A percentile compares a stretch with the other conserved stretches of the same genome.
phyloP scores from a whole-genome alignment of 495 filamentous ascomycete species.

The Penicillium nucicola region DNA sequence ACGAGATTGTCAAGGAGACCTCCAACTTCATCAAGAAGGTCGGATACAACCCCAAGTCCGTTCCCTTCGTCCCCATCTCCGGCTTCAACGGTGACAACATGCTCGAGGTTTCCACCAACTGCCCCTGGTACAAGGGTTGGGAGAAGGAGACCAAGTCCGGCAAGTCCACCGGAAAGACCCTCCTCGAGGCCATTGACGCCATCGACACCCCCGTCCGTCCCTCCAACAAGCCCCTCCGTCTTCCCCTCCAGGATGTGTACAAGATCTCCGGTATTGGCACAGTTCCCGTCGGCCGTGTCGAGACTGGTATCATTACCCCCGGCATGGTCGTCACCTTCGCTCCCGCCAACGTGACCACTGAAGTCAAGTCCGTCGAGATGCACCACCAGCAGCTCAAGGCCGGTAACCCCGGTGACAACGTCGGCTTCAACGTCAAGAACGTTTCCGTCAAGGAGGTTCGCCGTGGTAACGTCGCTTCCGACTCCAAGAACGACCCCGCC shows the following conservation, averaged over 20 bases:
- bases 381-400: slow-evolving; percentile 98
- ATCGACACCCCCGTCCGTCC: slow-evolving; percentile 88
- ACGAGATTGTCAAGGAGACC: slow-evolving; percentile 99
- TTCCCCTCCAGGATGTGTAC: slow-evolving; percentile 99
- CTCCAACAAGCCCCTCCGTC: slow-evolving; percentile 91
- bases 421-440: slow-evolving; percentile 99
- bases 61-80: slow-evolving; percentile 99
- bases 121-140: slow-evolving; percentile 99
- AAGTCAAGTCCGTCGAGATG: slow-evolving; percentile 99
- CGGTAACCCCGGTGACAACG: slow-evolving; percentile 98
- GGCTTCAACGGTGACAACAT: slow-evolving; percentile 99
- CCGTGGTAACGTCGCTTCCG: slow-evolving; percentile 99
- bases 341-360: slow-evolving; percentile 97
- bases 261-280: slow-evolving; percentile 99
- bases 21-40: slow-evolving; percentile 99
- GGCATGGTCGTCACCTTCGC: slow-evolving; percentile 91
- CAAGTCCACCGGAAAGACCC: slow-evolving; percentile 92
- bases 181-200: slow-evolving; percentile 96
- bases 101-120: slow-evolving; percentile 88
- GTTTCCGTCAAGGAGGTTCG: slow-evolving; percentile 99
- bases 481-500: slow-evolving; percentile 99
- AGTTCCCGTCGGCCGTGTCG: slow-evolving; percentile 99
- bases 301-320: slow-evolving; percentile 96
- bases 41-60: slow-evolving; percentile 98
- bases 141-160: slow-evolving; percentile 97